Percentiles rank a stretch among this genome's conserved stretches.
Evolutionary conservation across 2,329 filamentous ascomycete species (phyloP).

Genomic region (Arthrobotrys iridis): DNA sequence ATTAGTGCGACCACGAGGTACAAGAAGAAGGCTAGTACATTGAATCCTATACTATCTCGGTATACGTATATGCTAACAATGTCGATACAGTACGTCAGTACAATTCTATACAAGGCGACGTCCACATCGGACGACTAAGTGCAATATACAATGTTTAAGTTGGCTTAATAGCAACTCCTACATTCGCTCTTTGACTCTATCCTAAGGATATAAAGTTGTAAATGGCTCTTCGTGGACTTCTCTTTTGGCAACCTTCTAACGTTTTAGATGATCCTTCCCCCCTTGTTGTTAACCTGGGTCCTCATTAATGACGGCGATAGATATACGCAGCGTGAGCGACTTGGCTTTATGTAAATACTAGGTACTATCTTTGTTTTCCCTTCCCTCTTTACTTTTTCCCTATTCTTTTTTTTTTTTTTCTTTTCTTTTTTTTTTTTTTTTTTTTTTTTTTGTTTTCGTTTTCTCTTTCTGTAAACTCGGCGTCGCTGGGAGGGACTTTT

Average conservation of each 20-base stretch:
- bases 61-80: constrained; percentile 54
- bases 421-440: not conserved
- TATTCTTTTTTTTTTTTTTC: not conserved
- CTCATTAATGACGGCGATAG: constrained; percentile 14
- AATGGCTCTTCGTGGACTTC: not conserved
- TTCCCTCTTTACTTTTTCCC: not conserved
- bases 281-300: not conserved
- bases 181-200: not conserved
- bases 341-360: constrained; percentile 15
- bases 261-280: not conserved
- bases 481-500: constrained; percentile 11
- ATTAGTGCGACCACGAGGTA: constrained; percentile 98
- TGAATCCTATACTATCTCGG: not conserved
- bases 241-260: constrained; percentile 2
- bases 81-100: constrained; percentile 82
- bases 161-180: not conserved
- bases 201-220: constrained; percentile 5
- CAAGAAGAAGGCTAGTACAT: constrained; percentile 78
- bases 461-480: not conserved
- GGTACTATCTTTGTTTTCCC: not conserved
- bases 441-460: not conserved
- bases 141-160: not conserved
- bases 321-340: constrained; percentile 7
- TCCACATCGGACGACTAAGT: constrained; percentile 39
- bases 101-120: constrained; percentile 92